These are phyloP conservation scores for Lipomyces spencermartinsiae DNA, from an alignment of 805 yeast species.

Conservation along the genomic window DNA sequence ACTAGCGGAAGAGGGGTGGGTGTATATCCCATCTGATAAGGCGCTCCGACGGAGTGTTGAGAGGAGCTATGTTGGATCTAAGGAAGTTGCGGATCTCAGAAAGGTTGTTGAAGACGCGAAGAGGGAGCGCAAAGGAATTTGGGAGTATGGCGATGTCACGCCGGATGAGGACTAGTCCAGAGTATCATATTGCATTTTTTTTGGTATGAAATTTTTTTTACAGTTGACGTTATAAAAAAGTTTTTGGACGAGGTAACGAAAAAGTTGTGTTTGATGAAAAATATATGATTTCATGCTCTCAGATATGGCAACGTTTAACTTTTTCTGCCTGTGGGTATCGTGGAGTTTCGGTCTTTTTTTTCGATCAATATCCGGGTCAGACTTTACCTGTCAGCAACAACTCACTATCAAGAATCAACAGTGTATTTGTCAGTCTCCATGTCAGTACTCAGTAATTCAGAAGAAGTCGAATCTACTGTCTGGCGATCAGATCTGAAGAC, in stretches of 20 bases:
- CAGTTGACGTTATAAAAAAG: not conserved
- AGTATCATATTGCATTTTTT: not conserved
- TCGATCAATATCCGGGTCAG: not conserved
- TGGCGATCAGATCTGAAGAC: not conserved
- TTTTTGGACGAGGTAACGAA: not conserved
- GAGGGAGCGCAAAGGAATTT: conserved; percentile 63
- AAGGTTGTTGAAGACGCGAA: conserved; percentile 63
- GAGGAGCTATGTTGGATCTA: conserved; percentile 17
- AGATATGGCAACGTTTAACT: not conserved
- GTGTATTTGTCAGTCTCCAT: not conserved
- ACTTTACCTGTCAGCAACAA: not conserved
- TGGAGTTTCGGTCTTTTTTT: no score
- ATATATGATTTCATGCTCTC: not conserved
- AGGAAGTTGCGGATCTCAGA: conserved; percentile 19
- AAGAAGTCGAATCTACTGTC: not conserved
- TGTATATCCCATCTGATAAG: conserved; percentile 32
- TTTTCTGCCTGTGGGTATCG: no score
- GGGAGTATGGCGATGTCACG: conserved; percentile 62
- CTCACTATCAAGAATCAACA: not conserved
- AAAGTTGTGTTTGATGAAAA: not conserved
- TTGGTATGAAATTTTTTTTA: not conserved
- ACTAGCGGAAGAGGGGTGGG: conserved; percentile 36
- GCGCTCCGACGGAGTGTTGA: conserved; percentile 19
- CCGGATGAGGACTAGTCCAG: conserved; percentile 36
- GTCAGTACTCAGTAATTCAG: no score